Base-by-base conservation (phyloP, 2,329 filamentous ascomycete species). In the Cladosporium sphaerospermum region DNA sequence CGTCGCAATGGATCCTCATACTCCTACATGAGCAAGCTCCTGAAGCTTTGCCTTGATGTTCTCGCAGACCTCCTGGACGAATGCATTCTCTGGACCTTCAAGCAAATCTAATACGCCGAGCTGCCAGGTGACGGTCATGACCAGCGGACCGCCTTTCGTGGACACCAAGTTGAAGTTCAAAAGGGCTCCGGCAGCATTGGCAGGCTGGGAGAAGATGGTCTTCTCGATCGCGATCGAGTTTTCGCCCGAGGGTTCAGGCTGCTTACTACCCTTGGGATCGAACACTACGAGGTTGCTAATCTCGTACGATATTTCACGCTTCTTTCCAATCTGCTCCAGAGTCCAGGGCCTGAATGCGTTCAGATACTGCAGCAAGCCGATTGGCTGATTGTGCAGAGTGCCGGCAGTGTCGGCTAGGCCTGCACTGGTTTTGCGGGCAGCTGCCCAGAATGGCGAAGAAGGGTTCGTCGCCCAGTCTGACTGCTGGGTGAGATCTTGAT, bases 241-340 rank as follows among this genome's bases (percentile, higher is more conserved):
- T 4, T 16, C 7, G 9, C 8, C n/a, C 16, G 5, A n/a, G 11
- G 13, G 2, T 6, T 8, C 14, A 5, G 23, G 10, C 18, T 50
- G 16, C n/a, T 11, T 3, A 33, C 41, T 3, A 31, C 47, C 3
- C 16, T 39, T 44, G 3, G 40, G 40, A 7, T 70, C 63, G 56
- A 76, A 73, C 2, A 61, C 65, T 31, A 70, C 67, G 2, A 76
- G 46, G 55, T 78, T 78, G 60, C 74, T 77, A 8, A 78, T 52
- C 59, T 76, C 73, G 50, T 72, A 76, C 4, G 72, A 73, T 13
- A 56, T 63, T 39, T 73, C 72, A 23, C 75, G 64, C 28, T 56
- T 54, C 49, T 69, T 58, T 4, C 70, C 69, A 8, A 75, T 46
- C 42, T 75, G 71, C 2, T 64, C 64, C 8, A 60, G 42, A 3